A percentile compares a stretch with the other conserved stretches of the same genome.
Evolutionary conservation across 2,329 filamentous ascomycete genomes (phyloP).

Genomic region (Aspergillus brasiliensis): DNA sequence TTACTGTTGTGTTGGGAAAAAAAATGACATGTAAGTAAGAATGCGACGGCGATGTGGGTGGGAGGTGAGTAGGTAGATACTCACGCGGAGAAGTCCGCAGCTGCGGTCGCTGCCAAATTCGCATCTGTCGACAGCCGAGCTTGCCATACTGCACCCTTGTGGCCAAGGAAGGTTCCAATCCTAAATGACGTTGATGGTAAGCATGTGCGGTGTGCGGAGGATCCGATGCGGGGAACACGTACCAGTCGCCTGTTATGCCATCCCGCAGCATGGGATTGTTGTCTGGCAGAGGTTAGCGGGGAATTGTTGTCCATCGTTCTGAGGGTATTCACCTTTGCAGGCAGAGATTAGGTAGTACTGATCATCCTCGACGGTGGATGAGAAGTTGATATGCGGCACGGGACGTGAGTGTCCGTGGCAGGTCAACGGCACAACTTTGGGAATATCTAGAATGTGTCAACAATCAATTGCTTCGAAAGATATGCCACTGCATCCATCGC

Average conservation of each 20-base stretch:
- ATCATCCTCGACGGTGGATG: constrained; percentile 76
- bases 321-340: constrained; percentile 71
- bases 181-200: constrained; percentile 35
- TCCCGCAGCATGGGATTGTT: constrained; percentile 98
- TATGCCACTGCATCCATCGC: neutral
- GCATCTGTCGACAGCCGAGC: constrained; percentile 87
- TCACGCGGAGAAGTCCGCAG: constrained; percentile 92
- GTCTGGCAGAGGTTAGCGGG: constrained; percentile 57
- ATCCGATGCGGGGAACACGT: constrained; percentile 28
- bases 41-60: constrained; percentile 8
- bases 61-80: constrained; percentile 32
- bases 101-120: constrained; percentile 84
- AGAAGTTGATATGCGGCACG: constrained; percentile 89
- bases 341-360: constrained; percentile 91
- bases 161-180: constrained; percentile 97
- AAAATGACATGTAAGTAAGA: constrained; percentile 30
- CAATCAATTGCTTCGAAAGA: neutral
- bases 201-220: neutral
- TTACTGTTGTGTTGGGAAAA: constrained; percentile 60
- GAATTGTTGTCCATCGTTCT: no score
- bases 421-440: constrained; percentile 77
- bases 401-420: constrained; percentile 93
- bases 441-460: constrained; percentile 38
- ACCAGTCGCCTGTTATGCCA: constrained; percentile 93
- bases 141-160: constrained; percentile 98